Evolutionary conservation across 1,284 basidiomycete species (phyloP).

Genomic region (Cystobasidium slooffiae): DNA sequence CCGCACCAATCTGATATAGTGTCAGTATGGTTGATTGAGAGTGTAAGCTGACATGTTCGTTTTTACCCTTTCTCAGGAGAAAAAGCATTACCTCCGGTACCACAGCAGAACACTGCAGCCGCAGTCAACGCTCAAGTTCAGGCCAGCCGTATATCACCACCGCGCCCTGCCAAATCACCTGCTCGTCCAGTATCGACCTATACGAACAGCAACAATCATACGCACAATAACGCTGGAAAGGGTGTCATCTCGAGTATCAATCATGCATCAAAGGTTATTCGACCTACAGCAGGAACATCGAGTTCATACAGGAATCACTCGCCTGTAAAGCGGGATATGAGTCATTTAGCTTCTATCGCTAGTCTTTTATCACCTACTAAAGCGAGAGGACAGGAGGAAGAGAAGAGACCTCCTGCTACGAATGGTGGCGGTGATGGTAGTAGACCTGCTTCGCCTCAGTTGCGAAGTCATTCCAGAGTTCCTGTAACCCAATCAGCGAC

Average conservation of each 20-base stretch:
- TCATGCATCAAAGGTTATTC: conserved; percentile 8
- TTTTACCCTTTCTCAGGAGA: conserved; percentile 9
- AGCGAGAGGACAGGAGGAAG: background rate
- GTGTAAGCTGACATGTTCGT: background rate
- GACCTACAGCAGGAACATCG: conserved; percentile 6
- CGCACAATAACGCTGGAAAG: background rate
- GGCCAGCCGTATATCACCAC: conserved; percentile 17
- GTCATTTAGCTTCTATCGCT: conserved; percentile 38
- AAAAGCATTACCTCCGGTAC: conserved; percentile 22
- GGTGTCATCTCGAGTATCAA: conserved; percentile 10
- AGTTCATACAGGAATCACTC: conserved; percentile 14
- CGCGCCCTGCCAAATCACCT: conserved; percentile 27
- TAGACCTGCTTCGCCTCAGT: conserved; percentile 20
- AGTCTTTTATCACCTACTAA: conserved; percentile 34
- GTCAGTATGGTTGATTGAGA: background rate
- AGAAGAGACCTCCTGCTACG: background rate
- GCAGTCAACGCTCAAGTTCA: background rate
- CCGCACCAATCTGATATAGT: background rate
- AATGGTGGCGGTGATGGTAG: background rate
- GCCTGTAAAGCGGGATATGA: conserved; percentile 40
- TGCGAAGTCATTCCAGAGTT: conserved; percentile 11
- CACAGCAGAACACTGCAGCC: background rate
- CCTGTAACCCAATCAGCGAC: conserved; percentile 4
- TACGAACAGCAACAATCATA: background rate
- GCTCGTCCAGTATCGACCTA: conserved; percentile 21